Evolutionary conservation across 495 filamentous ascomycete species (phyloP).

Genomic region (Immersiella caudata): DNA sequence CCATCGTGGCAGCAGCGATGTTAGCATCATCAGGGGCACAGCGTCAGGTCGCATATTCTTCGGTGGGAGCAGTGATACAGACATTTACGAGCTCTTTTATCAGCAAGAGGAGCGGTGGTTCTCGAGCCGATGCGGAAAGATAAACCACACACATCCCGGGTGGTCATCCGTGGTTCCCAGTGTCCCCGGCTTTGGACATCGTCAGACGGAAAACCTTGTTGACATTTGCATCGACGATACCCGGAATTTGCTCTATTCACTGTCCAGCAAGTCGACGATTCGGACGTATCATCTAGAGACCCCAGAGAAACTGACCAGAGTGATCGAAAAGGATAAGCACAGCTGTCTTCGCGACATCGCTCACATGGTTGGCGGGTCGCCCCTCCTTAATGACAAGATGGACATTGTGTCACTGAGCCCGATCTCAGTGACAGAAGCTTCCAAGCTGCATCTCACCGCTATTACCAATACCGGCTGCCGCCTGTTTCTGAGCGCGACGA

Average conservation of each 20-base stretch:
- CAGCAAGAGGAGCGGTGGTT: conserved; percentile 98
- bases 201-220: conserved; percentile 60
- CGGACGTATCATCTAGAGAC: conserved; percentile 77
- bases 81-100: conserved; percentile 92
- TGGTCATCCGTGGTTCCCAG: conserved; percentile 69
- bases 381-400: conserved; percentile 67
- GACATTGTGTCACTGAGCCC: conserved; percentile 81
- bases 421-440: conserved; percentile 78
- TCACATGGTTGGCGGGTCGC: conserved; percentile 72
- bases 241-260: conserved; percentile 83
- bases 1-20: conserved; percentile 65
- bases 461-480: conserved; percentile 89
- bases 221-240: conserved; percentile 88
- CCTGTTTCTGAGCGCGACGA: conserved; percentile 88
- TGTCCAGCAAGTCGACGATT: conserved; percentile 83
- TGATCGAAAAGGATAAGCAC: conserved; percentile 59
- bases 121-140: conserved; percentile 72
- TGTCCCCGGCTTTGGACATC: conserved; percentile 39
- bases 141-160: conserved; percentile 83
- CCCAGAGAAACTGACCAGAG: conserved; percentile 52
- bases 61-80: conserved; percentile 73
- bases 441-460: conserved; percentile 84
- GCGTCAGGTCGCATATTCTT: conserved; percentile 90
- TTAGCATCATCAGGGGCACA: conserved; percentile 77
- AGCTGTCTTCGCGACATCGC: conserved; percentile 64